These are phyloP conservation scores for Terfezia claveryi DNA, from an alignment of 495 filamentous ascomycete genomes.

Conservation along the genomic window DNA sequence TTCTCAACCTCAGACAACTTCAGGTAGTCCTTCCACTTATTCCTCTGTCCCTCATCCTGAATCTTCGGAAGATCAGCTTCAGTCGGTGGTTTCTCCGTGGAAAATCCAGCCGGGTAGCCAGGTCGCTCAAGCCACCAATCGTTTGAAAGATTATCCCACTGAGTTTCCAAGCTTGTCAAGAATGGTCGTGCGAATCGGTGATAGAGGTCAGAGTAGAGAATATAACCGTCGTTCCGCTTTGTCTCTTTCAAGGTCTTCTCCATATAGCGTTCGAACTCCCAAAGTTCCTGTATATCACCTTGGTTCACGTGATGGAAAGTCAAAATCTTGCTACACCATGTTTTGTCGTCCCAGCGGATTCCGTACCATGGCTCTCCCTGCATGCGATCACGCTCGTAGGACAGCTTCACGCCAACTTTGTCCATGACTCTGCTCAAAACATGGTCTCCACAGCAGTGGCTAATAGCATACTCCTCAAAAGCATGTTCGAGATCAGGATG, in stretches of 20 bases:
- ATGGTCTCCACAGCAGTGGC: conserved; percentile 47
- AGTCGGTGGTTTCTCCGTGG: not conserved
- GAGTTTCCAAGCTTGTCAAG: not conserved
- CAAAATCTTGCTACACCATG: not conserved
- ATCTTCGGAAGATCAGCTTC: not conserved
- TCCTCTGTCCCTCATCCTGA: not conserved
- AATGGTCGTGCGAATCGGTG: not conserved
- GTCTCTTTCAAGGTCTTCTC: not conserved
- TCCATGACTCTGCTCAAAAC: conserved; percentile 24
- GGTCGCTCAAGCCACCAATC: not conserved
- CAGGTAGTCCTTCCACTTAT: not conserved
- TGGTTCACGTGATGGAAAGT: not conserved
- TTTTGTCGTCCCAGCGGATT: not conserved
- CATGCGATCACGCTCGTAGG: not conserved
- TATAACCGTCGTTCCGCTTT: not conserved
- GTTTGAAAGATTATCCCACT: not conserved
- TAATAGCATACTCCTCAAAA: conserved; percentile 31
- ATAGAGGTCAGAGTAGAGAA: not conserved
- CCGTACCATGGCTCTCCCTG: not conserved
- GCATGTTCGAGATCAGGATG: conserved; percentile 25
- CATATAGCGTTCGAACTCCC: not conserved
- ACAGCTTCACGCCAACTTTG: not conserved
- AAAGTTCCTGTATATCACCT: not conserved
- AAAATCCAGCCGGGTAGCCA: not conserved
- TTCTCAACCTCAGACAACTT: not conserved